Conservation (phyloP, 2,329 filamentous ascomycete genomes). For the Nemania serpens region DNA sequence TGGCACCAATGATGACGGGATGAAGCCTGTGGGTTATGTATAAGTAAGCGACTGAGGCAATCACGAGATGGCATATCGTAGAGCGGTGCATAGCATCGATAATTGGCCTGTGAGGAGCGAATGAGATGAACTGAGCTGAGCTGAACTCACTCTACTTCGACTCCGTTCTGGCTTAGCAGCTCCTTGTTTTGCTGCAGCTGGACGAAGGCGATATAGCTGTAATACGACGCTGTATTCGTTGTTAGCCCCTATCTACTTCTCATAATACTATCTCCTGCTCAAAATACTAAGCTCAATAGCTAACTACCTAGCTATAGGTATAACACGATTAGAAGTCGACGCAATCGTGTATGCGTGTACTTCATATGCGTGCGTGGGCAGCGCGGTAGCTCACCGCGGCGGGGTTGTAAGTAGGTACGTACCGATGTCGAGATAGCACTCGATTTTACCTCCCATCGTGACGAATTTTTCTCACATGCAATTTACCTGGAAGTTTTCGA, state of each 20-base stretch:
- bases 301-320: too few relatives aligned
- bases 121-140: too few relatives aligned
- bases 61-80: background rate
- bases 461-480: too few relatives aligned
- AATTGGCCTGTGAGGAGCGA: background rate
- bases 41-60: background rate
- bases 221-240: constrained; percentile 62
- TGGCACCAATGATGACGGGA: constrained; percentile 72
- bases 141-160: constrained; percentile 66
- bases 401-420: constrained; percentile 33
- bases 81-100: background rate
- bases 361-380: too few relatives aligned
- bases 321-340: too few relatives aligned
- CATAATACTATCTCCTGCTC: too few relatives aligned
- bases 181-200: constrained; percentile 62
- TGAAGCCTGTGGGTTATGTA: constrained; percentile 56
- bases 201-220: constrained; percentile 60
- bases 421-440: constrained; percentile 71
- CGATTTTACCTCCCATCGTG: constrained; percentile 65
- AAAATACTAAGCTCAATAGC: background rate
- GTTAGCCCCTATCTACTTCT: constrained; percentile 6
- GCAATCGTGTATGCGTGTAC: too few relatives aligned
- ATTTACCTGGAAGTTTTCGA: background rate
- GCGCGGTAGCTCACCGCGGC: background rate
- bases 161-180: constrained; percentile 59